These are phyloP conservation scores for Podila horticola DNA, from an alignment of 192 early-diverging fungal genomes.

Conservation along the genomic window DNA sequence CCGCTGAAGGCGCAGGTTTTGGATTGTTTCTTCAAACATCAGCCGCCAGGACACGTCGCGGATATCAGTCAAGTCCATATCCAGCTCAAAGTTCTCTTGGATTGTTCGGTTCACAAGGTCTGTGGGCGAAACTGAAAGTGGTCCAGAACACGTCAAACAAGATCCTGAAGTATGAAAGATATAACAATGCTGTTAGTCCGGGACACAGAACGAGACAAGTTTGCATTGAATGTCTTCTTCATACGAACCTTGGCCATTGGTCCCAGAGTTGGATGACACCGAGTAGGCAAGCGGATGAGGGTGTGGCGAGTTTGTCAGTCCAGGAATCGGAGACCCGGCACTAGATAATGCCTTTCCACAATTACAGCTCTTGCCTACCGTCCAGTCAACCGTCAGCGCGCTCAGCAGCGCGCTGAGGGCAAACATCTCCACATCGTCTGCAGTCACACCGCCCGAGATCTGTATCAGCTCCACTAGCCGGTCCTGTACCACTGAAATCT, in stretches of 20 bases:
- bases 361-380: background rate
- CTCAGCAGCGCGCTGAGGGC: slow-evolving; percentile 17
- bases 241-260: background rate
- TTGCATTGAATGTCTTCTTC: background rate
- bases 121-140: background rate
- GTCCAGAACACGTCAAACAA: background rate
- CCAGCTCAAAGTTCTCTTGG: slow-evolving; percentile 25
- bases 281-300: background rate
- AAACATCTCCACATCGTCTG: slow-evolving; percentile 12
- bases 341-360: background rate
- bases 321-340: background rate
- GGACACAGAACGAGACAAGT: background rate
- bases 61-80: slow-evolving; percentile 22
- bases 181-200: background rate
- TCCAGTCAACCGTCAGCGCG: background rate
- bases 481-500: slow-evolving; percentile 21
- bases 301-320: background rate
- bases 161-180: background rate
- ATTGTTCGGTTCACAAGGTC: slow-evolving; percentile 21
- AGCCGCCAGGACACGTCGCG: slow-evolving; percentile 17
- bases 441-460: slow-evolving; percentile 14
- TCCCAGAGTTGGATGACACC: background rate
- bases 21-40: slow-evolving; percentile 24
- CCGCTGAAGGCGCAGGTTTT: background rate
- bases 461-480: slow-evolving; percentile 25